Base-by-base conservation (phyloP, 129 eudicot genomes). In the Scalesia atractyloides region DNA sequence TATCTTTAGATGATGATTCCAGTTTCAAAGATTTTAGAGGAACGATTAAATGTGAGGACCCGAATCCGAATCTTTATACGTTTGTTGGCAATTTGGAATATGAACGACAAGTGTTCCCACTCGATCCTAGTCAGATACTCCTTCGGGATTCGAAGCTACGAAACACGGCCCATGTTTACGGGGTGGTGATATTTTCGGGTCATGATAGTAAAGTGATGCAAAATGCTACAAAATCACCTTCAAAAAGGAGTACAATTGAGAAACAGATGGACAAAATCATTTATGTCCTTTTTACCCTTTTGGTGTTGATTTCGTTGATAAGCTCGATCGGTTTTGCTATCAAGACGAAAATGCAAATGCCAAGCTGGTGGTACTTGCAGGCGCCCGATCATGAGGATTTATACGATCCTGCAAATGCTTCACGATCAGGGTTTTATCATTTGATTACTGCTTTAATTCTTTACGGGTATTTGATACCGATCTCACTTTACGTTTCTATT, bases 191-290 rank as follows among this genome's bases (percentile, higher is more conserved):
- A 66, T 95, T 90, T 60, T 84, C 99, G 3, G 99, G 99, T 7
- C 96, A 82, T 46, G 99, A 95, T 79, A 86, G 90, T 71, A 95
- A 95, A 86, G 97, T 95, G 36, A 95, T 95, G 99, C 99, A 95
- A 65, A 95, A 95, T 62, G 73, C 97, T 61, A 95, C 99, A 5
- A 86, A 82, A 76, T 95, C 96, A 30, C 99, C 99, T 36, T 95
- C 99, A 9, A 95, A 95, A 76, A 88, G 99, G 76, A 95, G 99
- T 74, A 86, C 85, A 51, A 79, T 95, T 12, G 99, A 95, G 68
- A 88, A 85, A 75, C 95, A 95, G 77, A 90, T 95, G 99, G 99
- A 95, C 82, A 87, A 88, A 26, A 95, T 95, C 64, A 95, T 95
- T 24, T 95, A 90, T 68, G 70, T 95, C 53, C 95, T 95, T 73